These are phyloP conservation scores for Auricularia sp. DNA, from an alignment of 768 basidiomycete species.

Conservation along the genomic window DNA sequence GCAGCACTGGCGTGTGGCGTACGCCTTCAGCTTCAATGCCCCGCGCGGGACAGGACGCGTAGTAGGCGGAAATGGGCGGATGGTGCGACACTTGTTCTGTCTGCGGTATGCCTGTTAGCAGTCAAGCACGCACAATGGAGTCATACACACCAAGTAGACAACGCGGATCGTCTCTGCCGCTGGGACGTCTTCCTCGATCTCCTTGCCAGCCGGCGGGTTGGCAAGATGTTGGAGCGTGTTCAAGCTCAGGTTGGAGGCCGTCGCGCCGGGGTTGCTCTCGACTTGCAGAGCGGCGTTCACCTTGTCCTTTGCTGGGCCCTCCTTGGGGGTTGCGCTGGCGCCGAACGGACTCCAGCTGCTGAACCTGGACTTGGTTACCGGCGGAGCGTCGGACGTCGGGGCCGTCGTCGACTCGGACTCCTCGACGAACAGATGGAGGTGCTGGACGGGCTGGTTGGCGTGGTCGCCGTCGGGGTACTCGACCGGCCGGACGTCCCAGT, in stretches of 20 bases:
- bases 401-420: conserved; percentile 17
- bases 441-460: conserved; percentile 35
- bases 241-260: conserved; percentile 50
- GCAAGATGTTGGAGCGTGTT: conserved; percentile 20
- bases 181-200: conserved; percentile 24
- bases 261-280: conserved; percentile 41
- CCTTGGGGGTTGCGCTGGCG: not conserved
- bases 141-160: conserved; percentile 44
- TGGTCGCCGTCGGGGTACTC: conserved; percentile 37
- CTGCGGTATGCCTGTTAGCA: conserved; percentile 12
- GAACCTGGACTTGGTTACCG: not conserved
- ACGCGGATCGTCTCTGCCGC: conserved; percentile 46
- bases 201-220: conserved; percentile 17
- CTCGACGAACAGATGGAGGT: conserved; percentile 21
- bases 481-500: conserved; percentile 72
- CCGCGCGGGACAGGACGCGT: conserved; percentile 64
- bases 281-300: not conserved
- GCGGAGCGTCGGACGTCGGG: not conserved
- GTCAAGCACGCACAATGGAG: not conserved
- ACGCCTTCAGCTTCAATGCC: conserved; percentile 60
- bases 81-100: conserved; percentile 97
- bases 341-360: not conserved
- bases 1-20: not conserved
- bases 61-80: conserved; percentile 85
- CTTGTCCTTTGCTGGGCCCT: not conserved